Conservation (phyloP, 805 yeast species). For the Candida insectorum region DNA sequence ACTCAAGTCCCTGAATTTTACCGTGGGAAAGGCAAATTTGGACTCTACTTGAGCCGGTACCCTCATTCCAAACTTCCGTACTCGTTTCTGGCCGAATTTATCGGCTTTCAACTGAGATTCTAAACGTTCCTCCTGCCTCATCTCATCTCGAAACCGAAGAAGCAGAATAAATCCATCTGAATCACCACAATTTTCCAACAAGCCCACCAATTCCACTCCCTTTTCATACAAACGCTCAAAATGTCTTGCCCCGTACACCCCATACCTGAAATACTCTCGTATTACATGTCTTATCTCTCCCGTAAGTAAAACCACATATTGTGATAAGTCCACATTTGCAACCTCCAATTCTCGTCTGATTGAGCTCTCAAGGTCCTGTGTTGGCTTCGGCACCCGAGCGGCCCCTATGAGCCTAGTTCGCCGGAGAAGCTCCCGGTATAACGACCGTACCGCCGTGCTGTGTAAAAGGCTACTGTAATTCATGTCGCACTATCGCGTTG, state of each 20-base stretch:
- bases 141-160: neutral
- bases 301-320: constrained; percentile 4
- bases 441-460: constrained; percentile 7
- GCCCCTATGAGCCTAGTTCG: neutral
- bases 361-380: neutral
- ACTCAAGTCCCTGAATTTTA: constrained; percentile 3
- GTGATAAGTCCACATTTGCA: constrained; percentile 5
- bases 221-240: neutral
- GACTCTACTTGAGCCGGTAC: constrained; percentile 3
- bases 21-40: constrained; percentile 10
- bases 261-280: constrained; percentile 4
- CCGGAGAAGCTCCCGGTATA: constrained; percentile 12
- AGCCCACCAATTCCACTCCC: neutral
- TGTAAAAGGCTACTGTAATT: no score
- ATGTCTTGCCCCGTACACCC: no score
- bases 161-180: neutral
- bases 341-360: constrained; percentile 1
- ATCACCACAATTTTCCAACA: neutral
- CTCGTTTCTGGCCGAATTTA: constrained; percentile 4
- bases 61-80: constrained; percentile 8
- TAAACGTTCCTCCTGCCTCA: constrained; percentile 1
- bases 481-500: no score
- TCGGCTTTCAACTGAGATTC: constrained; percentile 2
- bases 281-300: constrained; percentile 5
- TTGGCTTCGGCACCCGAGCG: neutral